Evolutionary conservation across 352 stramenopile species (phyloP).

Genomic region (Plasmopara muralis): DNA sequence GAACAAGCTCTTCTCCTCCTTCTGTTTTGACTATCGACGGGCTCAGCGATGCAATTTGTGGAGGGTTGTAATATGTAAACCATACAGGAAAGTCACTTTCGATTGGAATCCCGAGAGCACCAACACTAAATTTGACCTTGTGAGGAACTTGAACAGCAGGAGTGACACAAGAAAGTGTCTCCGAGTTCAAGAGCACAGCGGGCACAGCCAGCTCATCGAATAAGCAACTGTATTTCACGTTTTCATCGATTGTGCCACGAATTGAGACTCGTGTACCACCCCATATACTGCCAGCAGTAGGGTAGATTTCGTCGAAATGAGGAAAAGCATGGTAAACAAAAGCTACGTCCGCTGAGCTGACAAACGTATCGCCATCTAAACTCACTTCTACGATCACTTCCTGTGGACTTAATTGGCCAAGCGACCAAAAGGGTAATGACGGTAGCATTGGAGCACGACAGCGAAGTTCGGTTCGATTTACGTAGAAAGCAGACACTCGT

Average conservation of each 20-base stretch:
- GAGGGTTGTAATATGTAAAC: constrained; percentile 25
- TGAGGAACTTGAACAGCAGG: constrained; percentile 4
- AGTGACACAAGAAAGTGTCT: constrained; percentile 16
- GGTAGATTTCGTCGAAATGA: constrained; percentile 15
- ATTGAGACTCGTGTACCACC: constrained; percentile 24
- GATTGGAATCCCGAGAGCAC: constrained; percentile 1
- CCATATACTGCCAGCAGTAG: constrained; percentile 14
- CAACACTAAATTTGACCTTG: constrained; percentile 3
- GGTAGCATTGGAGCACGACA: constrained; percentile 13
- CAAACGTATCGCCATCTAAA: constrained; percentile 24
- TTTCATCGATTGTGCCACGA: constrained; percentile 16
- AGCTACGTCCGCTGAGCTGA: neutral
- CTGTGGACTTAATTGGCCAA: neutral
- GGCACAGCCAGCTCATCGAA: constrained; percentile 11
- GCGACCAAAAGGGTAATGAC: neutral
- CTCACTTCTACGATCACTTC: constrained; percentile 21
- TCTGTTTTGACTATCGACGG: constrained; percentile 13
- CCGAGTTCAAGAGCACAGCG: constrained; percentile 15
- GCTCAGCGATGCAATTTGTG: constrained; percentile 17
- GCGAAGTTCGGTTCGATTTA: constrained; percentile 21
- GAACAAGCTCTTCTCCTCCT: constrained; percentile 25
- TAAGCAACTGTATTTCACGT: constrained; percentile 23
- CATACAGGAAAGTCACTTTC: constrained; percentile 11
- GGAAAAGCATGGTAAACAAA: constrained; percentile 24
- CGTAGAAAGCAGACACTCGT: constrained; percentile 10